Percentiles rank a stretch among this genome's conserved stretches.
These are phyloP conservation scores for Penicillium sp. DNA, from an alignment of 2,329 filamentous ascomycete species.

Conservation along the genomic window DNA sequence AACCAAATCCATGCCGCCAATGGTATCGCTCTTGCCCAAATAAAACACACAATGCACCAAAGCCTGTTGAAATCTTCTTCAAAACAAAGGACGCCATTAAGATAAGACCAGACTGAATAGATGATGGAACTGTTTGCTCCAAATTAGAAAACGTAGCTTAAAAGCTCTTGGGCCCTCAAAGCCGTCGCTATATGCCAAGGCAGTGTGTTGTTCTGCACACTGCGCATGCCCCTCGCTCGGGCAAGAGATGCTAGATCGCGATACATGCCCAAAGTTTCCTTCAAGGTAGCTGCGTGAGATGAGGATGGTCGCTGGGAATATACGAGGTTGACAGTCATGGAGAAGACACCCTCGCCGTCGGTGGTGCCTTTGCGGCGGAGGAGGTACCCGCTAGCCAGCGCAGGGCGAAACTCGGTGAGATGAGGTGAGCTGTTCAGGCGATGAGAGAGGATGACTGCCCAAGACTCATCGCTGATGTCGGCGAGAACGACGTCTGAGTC, in stretches of 20 bases:
- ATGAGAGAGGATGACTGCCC: constrained; percentile 56
- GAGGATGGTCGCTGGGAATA: constrained; percentile 30
- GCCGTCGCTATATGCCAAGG: constrained; percentile 51
- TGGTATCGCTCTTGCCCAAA: constrained; percentile 12
- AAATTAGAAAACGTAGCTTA: constrained; percentile 41
- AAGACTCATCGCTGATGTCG: constrained; percentile 60
- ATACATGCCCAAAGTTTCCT: constrained; percentile 45
- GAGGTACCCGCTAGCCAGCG: constrained; percentile 47
- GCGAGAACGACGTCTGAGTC: constrained; percentile 58
- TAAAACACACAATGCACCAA: constrained; percentile 16
- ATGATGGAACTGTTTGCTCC: background rate
- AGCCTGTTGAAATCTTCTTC: constrained; percentile 8
- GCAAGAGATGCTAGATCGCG: constrained; percentile 45
- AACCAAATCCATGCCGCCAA: constrained; percentile 13
- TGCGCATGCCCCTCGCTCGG: constrained; percentile 42
- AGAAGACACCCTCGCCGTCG: constrained; percentile 42
- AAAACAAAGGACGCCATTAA: constrained; percentile 3
- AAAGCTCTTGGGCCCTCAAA: constrained; percentile 41
- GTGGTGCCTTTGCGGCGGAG: constrained; percentile 44
- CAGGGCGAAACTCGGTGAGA: constrained; percentile 43
- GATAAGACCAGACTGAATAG: background rate
- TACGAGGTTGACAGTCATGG: constrained; percentile 44
- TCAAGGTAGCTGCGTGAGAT: constrained; percentile 38
- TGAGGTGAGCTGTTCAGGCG: constrained; percentile 43
- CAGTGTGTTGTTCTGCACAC: constrained; percentile 41